Conservation (phyloP, 192 early-diverging fungal genomes). For the Mortierella hygrophila region DNA sequence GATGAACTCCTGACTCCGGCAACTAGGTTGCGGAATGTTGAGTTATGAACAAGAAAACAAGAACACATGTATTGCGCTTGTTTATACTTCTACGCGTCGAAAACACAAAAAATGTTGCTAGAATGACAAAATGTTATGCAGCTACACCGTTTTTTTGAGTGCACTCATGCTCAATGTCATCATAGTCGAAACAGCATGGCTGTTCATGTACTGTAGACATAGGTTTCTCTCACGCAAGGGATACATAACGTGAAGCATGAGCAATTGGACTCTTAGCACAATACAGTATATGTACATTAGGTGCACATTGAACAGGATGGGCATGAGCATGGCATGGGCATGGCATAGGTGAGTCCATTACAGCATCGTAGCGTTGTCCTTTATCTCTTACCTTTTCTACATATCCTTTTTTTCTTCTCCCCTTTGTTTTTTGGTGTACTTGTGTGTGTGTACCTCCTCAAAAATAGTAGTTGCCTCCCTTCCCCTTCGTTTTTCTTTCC, state of each 20-base stretch:
- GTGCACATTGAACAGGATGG: too few species aligned
- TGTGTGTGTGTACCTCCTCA: neutral
- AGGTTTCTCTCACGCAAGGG: too few species aligned
- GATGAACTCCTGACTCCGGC: neutral
- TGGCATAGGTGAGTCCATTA: too few species aligned
- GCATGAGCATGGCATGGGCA: too few species aligned
- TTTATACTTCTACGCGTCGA: neutral
- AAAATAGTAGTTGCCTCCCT: neutral
- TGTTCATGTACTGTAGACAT: too few species aligned
- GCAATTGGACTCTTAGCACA: too few species aligned
- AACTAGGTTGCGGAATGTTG: neutral
- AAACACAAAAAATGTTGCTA: neutral
- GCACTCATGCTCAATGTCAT: neutral
- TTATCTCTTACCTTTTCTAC: neutral
- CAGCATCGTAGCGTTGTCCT: too few species aligned
- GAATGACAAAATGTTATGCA: neutral
- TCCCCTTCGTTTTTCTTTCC: neutral
- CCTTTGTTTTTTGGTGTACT: neutral
- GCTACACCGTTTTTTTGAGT: neutral
- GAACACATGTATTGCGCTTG: neutral
- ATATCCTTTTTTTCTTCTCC: neutral
- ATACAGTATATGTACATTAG: too few species aligned
- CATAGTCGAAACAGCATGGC: too few species aligned
- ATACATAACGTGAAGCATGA: too few species aligned
- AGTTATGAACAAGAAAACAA: neutral